Evolutionary conservation across 2,329 filamentous ascomycete species (phyloP).

Genomic region (Fusarium sp.): DNA sequence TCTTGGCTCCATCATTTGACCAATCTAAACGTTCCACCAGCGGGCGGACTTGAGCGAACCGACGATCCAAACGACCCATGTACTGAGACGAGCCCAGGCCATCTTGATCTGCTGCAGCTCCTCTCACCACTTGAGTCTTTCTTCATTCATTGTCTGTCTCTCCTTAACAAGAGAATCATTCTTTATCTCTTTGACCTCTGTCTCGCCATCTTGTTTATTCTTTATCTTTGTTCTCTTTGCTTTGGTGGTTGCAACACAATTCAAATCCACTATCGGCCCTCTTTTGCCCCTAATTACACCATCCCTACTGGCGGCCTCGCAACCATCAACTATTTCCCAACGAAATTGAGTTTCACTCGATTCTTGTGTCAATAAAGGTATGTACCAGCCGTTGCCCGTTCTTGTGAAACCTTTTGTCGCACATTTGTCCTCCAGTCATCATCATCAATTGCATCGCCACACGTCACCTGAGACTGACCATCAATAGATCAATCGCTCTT

Average conservation of each 20-base stretch:
- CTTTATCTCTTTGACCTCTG: neutral
- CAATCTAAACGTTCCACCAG: slow-evolving; percentile 28
- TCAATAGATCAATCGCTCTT: slow-evolving; percentile 19
- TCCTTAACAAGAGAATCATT: neutral
- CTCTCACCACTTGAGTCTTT: slow-evolving; percentile 15
- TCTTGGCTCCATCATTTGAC: slow-evolving; percentile 31
- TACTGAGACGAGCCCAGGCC: slow-evolving; percentile 22
- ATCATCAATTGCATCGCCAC: slow-evolving; percentile 20
- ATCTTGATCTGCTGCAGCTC: slow-evolving; percentile 18
- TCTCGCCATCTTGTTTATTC: neutral
- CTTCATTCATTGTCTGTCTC: slow-evolving; percentile 12
- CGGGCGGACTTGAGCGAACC: slow-evolving; percentile 35
- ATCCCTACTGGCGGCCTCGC: slow-evolving; percentile 20
- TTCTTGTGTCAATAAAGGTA: slow-evolving; percentile 29
- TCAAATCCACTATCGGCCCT: neutral
- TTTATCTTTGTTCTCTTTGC: neutral
- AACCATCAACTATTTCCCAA: slow-evolving; percentile 12
- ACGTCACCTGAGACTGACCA: slow-evolving; percentile 36
- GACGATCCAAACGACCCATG: slow-evolving; percentile 38
- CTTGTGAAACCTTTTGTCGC: slow-evolving; percentile 32
- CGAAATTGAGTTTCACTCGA: slow-evolving; percentile 25
- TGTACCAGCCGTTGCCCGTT: slow-evolving; percentile 29
- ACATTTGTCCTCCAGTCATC: slow-evolving; percentile 27
- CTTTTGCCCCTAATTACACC: slow-evolving; percentile 9
- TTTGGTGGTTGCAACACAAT: neutral